A percentile compares a stretch with the other conserved stretches of the same genome.
phyloP scores from a whole-genome alignment of 1,284 basidiomycete species.

The Pholiota adiposa region DNA sequence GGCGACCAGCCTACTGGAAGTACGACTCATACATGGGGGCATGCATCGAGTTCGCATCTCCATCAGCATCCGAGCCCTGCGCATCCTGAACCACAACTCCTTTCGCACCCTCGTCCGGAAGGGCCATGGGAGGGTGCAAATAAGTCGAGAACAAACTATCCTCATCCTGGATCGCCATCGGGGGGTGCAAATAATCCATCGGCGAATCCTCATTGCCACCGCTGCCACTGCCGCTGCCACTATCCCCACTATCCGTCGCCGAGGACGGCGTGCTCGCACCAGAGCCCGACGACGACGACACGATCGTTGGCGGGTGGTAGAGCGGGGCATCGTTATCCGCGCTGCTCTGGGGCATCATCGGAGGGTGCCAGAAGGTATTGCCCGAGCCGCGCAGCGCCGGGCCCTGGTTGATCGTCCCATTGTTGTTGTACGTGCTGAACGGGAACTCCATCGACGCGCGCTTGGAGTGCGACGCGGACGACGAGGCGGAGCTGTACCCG shows the following conservation, averaged over 20 bases:
- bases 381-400: constrained; percentile 54
- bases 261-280: constrained; percentile 9
- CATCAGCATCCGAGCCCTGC: constrained; percentile 1
- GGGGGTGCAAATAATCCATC: constrained; percentile 43
- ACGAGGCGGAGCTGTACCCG: constrained; percentile 39
- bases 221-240: constrained; percentile 13
- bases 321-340: constrained; percentile 48
- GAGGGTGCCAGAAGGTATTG: constrained; percentile 74
- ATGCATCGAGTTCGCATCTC: constrained; percentile 6
- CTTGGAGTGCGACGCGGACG: constrained; percentile 29
- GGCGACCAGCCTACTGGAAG: constrained; percentile 17
- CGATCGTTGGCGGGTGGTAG: constrained; percentile 66
- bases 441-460: constrained; percentile 68
- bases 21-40: constrained; percentile 24
- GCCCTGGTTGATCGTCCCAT: constrained; percentile 31
- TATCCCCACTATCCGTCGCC: constrained; percentile 4
- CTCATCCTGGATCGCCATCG: constrained; percentile 52
- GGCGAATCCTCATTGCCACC: constrained; percentile 31
- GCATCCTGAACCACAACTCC: constrained; percentile 7
- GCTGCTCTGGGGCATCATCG: constrained; percentile 60
- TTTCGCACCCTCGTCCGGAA: constrained; percentile 31
- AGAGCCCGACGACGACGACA: constrained; percentile 21
- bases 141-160: constrained; percentile 47
- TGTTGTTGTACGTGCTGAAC: constrained; percentile 44
- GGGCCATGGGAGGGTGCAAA: constrained; percentile 35